Base-by-base conservation (phyloP, 345 rosid species). In the Erodium maritimum region DNA sequence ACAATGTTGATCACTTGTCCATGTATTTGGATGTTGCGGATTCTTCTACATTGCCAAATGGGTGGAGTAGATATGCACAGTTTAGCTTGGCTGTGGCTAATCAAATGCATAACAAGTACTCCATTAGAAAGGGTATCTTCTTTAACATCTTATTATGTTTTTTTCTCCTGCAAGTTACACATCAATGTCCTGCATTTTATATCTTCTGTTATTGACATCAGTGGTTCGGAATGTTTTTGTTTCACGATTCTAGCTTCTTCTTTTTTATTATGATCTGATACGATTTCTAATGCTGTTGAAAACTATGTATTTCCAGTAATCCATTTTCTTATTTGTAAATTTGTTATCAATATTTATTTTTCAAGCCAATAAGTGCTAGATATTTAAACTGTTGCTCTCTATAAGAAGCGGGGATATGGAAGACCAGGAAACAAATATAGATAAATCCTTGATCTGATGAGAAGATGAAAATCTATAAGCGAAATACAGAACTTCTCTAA, bases 21-120 rank as follows among this genome's bases (percentile, higher is more conserved):
- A 78, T 91, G 94, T 93, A 93, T 64, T 69, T 93, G 71, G 96
- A 89, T 76, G 99, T 89, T 70, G 95, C 95, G 1, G 97, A 89
- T 65, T 85, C 96, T 5, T 18, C 76, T 0, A 67, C 72, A 20
- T 65, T 93, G 80, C 86, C 97, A 0, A 83, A 89, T 60, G 96
- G 95, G 48, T 93, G 99, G 99, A 87, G 90, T 77, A 80, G 95
- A 83, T 93, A 73, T 57, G 87, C 99, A 11, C 96, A 83, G 65
- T 93, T 93, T 69, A 83, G 88, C 75, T 74, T 93, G 71, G 75
- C 94, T 52, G 82, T 93, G 54, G 82, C 78, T 50, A 93, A 93
- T 76, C 99, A 93, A 77, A 53, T 77, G 16, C 74, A 82, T 73
- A 71, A 54, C 69, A 78, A 77, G 69, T 85, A 71, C 67, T 76